These are phyloP conservation scores for Ophiostoma sp. DNA, from an alignment of 2,329 filamentous ascomycete genomes.

Conservation along the genomic window DNA sequence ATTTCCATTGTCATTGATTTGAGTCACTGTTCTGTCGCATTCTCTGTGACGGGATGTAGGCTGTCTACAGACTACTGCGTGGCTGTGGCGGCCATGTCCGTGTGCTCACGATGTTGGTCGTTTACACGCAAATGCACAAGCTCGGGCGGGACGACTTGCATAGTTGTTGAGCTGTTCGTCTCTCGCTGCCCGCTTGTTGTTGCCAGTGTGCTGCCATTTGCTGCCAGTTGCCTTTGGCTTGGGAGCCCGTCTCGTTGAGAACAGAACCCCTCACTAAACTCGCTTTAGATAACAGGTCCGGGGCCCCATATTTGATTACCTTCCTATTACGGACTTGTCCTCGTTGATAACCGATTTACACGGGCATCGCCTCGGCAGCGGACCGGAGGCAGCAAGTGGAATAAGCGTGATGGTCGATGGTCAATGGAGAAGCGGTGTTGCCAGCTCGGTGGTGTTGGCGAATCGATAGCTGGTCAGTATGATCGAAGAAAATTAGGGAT, in stretches of 20 bases:
- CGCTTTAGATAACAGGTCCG: constrained; percentile 7
- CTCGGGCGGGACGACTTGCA: too few relatives aligned
- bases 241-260: too few relatives aligned
- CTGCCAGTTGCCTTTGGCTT: neutral
- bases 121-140: too few relatives aligned
- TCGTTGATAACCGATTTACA: neutral
- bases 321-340: constrained; percentile 13
- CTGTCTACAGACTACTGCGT: too few relatives aligned
- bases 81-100: neutral
- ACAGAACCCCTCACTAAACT: neutral
- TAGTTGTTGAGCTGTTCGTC: too few relatives aligned
- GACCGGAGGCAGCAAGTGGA: constrained; percentile 3
- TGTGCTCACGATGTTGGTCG: too few relatives aligned
- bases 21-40: too few relatives aligned
- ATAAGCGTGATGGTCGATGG: neutral
- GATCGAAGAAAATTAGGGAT: neutral
- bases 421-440: neutral
- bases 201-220: neutral
- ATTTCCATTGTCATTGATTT: too few relatives aligned
- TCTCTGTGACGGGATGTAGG: too few relatives aligned
- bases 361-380: neutral
- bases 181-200: too few relatives aligned
- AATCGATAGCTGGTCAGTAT: neutral
- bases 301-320: constrained; percentile 9
- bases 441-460: neutral